These are phyloP conservation scores for Trichoderma guizhouense DNA, from an alignment of 2,329 filamentous ascomycete genomes.

Conservation along the genomic window DNA sequence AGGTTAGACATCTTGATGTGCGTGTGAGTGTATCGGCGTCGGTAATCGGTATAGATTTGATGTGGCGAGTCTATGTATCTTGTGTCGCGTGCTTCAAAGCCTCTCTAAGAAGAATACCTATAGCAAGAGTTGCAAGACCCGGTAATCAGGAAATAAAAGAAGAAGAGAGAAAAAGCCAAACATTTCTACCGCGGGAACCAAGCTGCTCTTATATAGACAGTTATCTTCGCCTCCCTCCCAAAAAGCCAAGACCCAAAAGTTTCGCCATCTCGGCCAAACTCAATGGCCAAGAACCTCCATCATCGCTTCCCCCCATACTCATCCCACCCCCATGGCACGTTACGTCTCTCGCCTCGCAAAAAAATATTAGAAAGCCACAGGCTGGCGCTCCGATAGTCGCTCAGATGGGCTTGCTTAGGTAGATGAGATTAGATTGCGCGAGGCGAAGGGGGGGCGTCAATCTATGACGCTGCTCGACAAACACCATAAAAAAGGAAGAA, in stretches of 20 bases:
- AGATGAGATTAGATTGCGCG: background rate
- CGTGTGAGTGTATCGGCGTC: background rate
- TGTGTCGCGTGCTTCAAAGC: background rate
- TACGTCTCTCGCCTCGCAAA: background rate
- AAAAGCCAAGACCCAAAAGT: background rate
- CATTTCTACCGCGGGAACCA: background rate
- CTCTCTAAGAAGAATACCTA: background rate
- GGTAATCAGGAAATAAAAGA: background rate
- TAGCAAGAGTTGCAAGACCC: background rate
- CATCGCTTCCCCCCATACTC: background rate
- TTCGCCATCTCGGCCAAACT: conserved; percentile 1
- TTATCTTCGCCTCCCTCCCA: background rate
- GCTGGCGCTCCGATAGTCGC: conserved; percentile 11
- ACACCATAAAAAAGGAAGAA: background rate
- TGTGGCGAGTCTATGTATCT: background rate
- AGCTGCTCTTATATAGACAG: background rate
- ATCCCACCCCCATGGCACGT: background rate
- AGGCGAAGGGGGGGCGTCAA: background rate
- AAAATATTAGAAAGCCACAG: background rate
- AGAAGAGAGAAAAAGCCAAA: background rate
- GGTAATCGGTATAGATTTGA: background rate
- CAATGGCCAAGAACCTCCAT: background rate
- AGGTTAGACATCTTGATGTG: conserved; percentile 70
- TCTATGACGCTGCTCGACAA: background rate
- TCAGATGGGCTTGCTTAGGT: background rate